A percentile compares a stretch with the other conserved stretches of the same genome.
Conservation (phyloP, 2,329 filamentous ascomycete species). For the Stemphylium beticola region DNA sequence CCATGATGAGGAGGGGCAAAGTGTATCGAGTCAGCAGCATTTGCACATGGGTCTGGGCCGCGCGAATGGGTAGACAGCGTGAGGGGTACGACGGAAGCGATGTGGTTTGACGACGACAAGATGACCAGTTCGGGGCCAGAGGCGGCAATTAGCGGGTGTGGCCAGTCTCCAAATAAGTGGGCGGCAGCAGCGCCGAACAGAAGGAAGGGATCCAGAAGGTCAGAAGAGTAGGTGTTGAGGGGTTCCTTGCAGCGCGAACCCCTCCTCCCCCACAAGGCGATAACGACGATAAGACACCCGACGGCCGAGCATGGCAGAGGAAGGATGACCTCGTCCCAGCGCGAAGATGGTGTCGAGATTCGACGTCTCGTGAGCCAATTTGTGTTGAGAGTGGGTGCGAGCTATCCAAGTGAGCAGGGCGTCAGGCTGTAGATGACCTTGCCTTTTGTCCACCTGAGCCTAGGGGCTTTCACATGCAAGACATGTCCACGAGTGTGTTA, state of each 20-base stretch:
- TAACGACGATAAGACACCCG: slow-evolving; percentile 33
- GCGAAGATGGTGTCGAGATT: slow-evolving; percentile 36
- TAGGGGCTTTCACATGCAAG: slow-evolving; percentile 41
- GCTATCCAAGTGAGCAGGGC: slow-evolving; percentile 1
- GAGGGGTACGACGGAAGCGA: slow-evolving; percentile 23
- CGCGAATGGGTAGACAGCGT: slow-evolving; percentile 18
- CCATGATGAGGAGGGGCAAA: not conserved
- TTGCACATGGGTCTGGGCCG: slow-evolving; percentile 12
- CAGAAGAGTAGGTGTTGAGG: slow-evolving; percentile 11
- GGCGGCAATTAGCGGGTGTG: slow-evolving; percentile 30
- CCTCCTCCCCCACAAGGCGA: slow-evolving; percentile 30
- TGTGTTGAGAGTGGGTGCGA: slow-evolving; percentile 3
- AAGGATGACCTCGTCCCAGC: slow-evolving; percentile 26
- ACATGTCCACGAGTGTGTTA: slow-evolving; percentile 17
- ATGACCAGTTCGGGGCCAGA: slow-evolving; percentile 6
- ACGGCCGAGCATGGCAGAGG: not conserved
- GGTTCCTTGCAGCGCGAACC: slow-evolving; percentile 4
- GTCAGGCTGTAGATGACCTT: slow-evolving; percentile 20
- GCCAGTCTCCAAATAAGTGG: slow-evolving; percentile 3
- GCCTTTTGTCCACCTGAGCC: slow-evolving; percentile 34
- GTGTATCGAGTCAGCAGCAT: slow-evolving; percentile 9
- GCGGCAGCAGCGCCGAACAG: slow-evolving; percentile 20
- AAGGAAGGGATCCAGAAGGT: not conserved
- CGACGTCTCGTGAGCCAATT: slow-evolving; percentile 36
- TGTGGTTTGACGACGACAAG: slow-evolving; percentile 7